A percentile compares a stretch with the other conserved stretches of the same genome.
Conservation (phyloP, 1,284 basidiomycete species). For the Trichosporon sp. region DNA sequence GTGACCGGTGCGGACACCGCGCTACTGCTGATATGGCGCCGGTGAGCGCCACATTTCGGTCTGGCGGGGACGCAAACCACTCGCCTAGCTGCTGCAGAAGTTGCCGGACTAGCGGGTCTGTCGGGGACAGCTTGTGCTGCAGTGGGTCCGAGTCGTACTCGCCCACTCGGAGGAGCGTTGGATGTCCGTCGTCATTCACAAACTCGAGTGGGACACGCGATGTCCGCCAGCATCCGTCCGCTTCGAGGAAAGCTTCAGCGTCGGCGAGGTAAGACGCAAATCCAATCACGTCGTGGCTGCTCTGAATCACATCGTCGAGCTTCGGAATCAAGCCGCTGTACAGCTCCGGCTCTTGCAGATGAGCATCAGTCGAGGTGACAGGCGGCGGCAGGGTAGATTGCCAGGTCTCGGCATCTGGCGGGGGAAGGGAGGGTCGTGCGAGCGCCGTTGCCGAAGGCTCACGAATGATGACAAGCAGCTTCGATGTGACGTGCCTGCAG, state of each 20-base stretch:
- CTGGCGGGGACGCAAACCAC: constrained; percentile 80
- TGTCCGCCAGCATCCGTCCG: constrained; percentile 28
- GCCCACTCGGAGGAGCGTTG: constrained; percentile 14
- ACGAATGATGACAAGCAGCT: constrained; percentile 61
- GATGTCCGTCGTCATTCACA: constrained; percentile 21
- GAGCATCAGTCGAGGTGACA: constrained; percentile 23
- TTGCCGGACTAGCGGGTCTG: constrained; percentile 67
- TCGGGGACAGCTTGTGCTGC: constrained; percentile 64
- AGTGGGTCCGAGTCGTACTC: constrained; percentile 15
- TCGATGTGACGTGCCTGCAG: constrained; percentile 61
- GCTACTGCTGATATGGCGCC: constrained; percentile 72
- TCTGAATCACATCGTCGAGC: constrained; percentile 66
- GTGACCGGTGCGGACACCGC: constrained; percentile 72
- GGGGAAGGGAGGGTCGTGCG: constrained; percentile 21
- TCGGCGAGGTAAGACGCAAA: constrained; percentile 55
- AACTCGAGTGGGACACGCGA: constrained; percentile 22
- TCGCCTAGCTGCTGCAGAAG: constrained; percentile 64
- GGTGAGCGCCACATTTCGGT: constrained; percentile 81
- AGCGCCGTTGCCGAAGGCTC: constrained; percentile 56
- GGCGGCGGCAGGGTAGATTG: constrained; percentile 11
- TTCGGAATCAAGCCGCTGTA: constrained; percentile 73
- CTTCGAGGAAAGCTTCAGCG: constrained; percentile 26
- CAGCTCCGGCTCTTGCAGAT: constrained; percentile 53
- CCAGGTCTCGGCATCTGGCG: constrained; percentile 1
- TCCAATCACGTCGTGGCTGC: constrained; percentile 64